A percentile compares a stretch with the other conserved stretches of the same genome.
phyloP scores from a whole-genome alignment of 2,329 filamentous ascomycete species.

The Monascus ruber region DNA sequence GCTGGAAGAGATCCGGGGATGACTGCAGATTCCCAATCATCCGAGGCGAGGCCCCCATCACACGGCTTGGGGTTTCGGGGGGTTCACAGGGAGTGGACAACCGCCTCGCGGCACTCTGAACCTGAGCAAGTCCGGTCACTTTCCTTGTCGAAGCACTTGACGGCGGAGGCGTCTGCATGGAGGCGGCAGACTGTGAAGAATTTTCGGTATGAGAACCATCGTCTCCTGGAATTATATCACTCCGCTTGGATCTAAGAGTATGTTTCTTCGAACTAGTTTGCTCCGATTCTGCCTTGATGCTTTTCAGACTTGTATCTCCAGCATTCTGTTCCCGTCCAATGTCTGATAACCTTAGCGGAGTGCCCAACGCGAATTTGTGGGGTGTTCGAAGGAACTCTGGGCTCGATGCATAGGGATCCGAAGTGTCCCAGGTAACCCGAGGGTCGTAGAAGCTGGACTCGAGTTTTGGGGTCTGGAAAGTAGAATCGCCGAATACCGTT shows the following conservation, averaged over 20 bases:
- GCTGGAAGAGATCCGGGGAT: conserved; percentile 46
- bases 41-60: conserved; percentile 33
- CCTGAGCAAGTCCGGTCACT: conserved; percentile 21
- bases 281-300: conserved; percentile 9
- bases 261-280: conserved; percentile 24
- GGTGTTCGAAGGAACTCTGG: conserved; percentile 34
- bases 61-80: conserved; percentile 35
- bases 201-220: conserved; percentile 23
- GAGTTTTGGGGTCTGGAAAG: conserved; percentile 35
- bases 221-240: conserved; percentile 12
- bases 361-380: conserved; percentile 26
- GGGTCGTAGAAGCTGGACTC: conserved; percentile 37
- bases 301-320: conserved; percentile 6
- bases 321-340: conserved; percentile 5
- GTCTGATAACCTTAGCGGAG: conserved; percentile 10
- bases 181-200: conserved; percentile 32
- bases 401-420: conserved; percentile 36
- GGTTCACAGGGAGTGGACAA: conserved; percentile 15
- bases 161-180: conserved; percentile 52
- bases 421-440: conserved; percentile 35
- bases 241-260: conserved; percentile 17
- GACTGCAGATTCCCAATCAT: conserved; percentile 45
- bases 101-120: conserved; percentile 10
- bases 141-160: conserved; percentile 45
- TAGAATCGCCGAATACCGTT: conserved; percentile 24